Evolutionary conservation across 2,329 filamentous ascomycete species (phyloP).

Genomic region (Chaetomiaceae sp.): DNA sequence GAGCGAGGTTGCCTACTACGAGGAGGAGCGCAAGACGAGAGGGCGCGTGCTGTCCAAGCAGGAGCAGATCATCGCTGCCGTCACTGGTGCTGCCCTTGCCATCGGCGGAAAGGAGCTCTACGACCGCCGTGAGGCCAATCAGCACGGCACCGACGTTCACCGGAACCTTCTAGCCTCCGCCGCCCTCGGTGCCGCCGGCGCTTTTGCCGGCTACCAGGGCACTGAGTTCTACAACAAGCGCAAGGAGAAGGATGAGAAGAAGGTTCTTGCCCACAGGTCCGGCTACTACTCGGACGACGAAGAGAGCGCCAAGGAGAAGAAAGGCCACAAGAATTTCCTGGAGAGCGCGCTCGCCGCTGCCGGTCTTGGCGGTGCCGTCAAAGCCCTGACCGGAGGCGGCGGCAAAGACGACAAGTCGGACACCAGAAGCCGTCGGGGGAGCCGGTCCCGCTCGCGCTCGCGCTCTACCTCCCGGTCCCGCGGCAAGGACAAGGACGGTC

Average conservation of each 20-base stretch:
- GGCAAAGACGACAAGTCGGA: constrained; percentile 37
- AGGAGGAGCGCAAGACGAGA: constrained; percentile 52
- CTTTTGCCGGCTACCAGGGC: constrained; percentile 57
- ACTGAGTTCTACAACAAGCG: constrained; percentile 58
- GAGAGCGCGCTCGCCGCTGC: constrained; percentile 58
- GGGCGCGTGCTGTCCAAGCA: constrained; percentile 53
- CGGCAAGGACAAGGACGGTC: constrained; percentile 32
- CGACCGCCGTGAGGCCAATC: constrained; percentile 54
- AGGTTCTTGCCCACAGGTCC: constrained; percentile 48
- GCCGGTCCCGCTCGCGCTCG: constrained; percentile 37
- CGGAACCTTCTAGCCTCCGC: constrained; percentile 55
- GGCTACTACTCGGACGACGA: constrained; percentile 56
- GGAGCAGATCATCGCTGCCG: constrained; percentile 60
- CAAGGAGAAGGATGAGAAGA: constrained; percentile 48
- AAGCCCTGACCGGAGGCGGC: constrained; percentile 43
- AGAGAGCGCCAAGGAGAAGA: constrained; percentile 46
- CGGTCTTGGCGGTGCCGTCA: constrained; percentile 56
- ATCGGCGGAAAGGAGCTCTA: constrained; percentile 61
- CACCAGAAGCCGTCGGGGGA: constrained; percentile 46
- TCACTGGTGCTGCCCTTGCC: constrained; percentile 58
- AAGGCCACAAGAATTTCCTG: constrained; percentile 58
- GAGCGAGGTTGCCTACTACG: constrained; percentile 45
- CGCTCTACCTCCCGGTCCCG: constrained; percentile 33
- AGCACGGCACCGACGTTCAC: constrained; percentile 44
- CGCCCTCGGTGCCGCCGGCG: constrained; percentile 57